Conservation (phyloP, 2,329 filamentous ascomycete species). For the Clonostachys byssicola region DNA sequence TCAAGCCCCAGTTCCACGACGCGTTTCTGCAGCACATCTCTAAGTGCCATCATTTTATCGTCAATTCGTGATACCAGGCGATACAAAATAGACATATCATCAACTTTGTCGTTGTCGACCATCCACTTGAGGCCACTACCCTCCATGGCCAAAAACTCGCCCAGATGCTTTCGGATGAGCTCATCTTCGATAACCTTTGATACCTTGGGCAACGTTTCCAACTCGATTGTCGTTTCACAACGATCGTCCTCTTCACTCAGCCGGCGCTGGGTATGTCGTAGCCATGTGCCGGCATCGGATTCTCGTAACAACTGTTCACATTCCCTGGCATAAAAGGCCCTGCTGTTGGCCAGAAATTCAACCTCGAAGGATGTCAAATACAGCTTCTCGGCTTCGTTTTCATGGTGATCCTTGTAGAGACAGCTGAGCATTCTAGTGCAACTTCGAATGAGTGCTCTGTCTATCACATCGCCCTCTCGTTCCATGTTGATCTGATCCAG, state of each 20-base stretch:
- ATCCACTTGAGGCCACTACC: conserved; percentile 80
- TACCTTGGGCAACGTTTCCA: conserved; percentile 69
- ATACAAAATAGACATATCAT: conserved; percentile 79
- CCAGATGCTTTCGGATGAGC: conserved; percentile 72
- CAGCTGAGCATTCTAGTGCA: conserved; percentile 87
- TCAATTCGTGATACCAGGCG: conserved; percentile 76
- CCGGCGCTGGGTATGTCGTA: conserved; percentile 69
- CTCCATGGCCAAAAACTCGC: conserved; percentile 80
- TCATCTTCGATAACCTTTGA: conserved; percentile 74
- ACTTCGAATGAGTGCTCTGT: conserved; percentile 75
- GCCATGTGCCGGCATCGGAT: conserved; percentile 77
- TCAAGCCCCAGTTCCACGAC: conserved; percentile 77
- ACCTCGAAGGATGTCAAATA: conserved; percentile 83
- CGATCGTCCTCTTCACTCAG: conserved; percentile 78
- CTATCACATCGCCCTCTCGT: conserved; percentile 82
- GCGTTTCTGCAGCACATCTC: conserved; percentile 65
- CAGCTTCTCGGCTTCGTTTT: conserved; percentile 74
- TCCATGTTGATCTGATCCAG: conserved; percentile 93
- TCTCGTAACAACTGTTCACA: conserved; percentile 71
- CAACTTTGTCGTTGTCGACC: conserved; percentile 82
- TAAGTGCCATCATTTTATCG: conserved; percentile 64
- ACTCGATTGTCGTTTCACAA: conserved; percentile 77
- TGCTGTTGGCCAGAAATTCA: conserved; percentile 67
- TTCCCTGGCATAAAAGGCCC: conserved; percentile 71
- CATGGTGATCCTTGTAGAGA: conserved; percentile 76